phyloP scores from a whole-genome alignment of 2,329 filamentous ascomycete species.

The Diaporthe vaccinii region DNA sequence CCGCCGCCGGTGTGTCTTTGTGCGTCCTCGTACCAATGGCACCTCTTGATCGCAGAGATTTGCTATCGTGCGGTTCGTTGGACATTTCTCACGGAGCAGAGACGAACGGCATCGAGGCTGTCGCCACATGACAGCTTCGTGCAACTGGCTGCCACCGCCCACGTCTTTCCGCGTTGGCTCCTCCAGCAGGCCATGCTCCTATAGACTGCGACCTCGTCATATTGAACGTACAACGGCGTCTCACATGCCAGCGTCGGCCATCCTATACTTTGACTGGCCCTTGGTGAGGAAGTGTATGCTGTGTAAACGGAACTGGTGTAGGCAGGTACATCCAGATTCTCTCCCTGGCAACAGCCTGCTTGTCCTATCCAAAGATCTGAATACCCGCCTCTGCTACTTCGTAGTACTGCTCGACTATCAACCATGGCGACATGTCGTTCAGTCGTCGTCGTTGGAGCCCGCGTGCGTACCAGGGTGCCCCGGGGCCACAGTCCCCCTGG shows the following conservation, averaged over 20 bases:
- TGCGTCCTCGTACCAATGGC: slow-evolving; percentile 25
- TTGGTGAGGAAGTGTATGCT: neutral
- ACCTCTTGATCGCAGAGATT: slow-evolving; percentile 25
- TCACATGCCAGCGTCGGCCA: slow-evolving; percentile 4
- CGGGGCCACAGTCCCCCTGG: slow-evolving; percentile 25
- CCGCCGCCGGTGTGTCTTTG: slow-evolving; percentile 22
- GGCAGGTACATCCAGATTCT: neutral
- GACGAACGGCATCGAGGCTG: neutral
- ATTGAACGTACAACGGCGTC: neutral
- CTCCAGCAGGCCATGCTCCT: neutral
- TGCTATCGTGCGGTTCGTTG: neutral
- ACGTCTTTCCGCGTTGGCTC: neutral
- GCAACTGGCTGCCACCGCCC: slow-evolving; percentile 1
- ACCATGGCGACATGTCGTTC: slow-evolving; percentile 13
- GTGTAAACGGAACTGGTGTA: neutral
- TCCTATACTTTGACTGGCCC: neutral
- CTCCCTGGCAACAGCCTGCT: neutral
- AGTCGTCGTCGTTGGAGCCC: slow-evolving; percentile 33
- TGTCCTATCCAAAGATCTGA: neutral
- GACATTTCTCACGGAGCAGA: neutral
- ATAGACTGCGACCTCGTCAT: neutral
- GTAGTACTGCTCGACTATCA: neutral
- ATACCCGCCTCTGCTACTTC: neutral
- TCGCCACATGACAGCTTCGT: neutral
- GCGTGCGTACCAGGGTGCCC: slow-evolving; percentile 29